These are phyloP conservation scores for Mortierella antarctica DNA, from an alignment of 192 early-diverging fungal genomes.

Conservation along the genomic window DNA sequence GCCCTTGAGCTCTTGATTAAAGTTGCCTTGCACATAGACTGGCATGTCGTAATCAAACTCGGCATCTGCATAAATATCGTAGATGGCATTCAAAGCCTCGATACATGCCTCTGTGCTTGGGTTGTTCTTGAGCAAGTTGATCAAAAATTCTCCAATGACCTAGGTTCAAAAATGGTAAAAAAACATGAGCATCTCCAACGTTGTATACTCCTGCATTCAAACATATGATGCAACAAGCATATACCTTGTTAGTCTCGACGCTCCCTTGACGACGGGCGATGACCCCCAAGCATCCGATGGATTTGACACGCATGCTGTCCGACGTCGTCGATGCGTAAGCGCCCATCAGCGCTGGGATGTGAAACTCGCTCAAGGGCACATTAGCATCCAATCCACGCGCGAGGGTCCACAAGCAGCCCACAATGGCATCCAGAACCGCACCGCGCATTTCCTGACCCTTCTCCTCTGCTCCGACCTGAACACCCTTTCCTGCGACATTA, in stretches of 20 bases:
- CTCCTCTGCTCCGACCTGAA: constrained; percentile 60
- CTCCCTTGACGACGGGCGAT: constrained; percentile 79
- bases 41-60: constrained; percentile 86
- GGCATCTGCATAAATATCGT: constrained; percentile 88
- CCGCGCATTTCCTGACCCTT: constrained; percentile 63
- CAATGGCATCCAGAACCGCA: constrained; percentile 70
- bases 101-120: constrained; percentile 60
- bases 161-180: constrained; percentile 15
- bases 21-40: constrained; percentile 81
- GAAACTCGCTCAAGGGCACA: constrained; percentile 58
- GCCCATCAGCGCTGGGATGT: constrained; percentile 58
- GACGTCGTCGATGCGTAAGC: constrained; percentile 53
- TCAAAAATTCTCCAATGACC: constrained; percentile 75
- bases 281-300: constrained; percentile 77
- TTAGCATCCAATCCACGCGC: constrained; percentile 70
- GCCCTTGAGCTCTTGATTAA: constrained; percentile 66
- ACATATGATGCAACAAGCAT: background rate
- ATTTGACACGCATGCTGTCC: constrained; percentile 71
- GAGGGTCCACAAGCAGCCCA: constrained; percentile 84
- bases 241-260: constrained; percentile 73
- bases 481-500: constrained; percentile 59
- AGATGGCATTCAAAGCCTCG: constrained; percentile 88
- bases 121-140: constrained; percentile 56
- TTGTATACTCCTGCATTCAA: constrained; percentile 4
- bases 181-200: background rate